phyloP scores from a whole-genome alignment of 306 rosid species.

The Fragaria iinumae region DNA sequence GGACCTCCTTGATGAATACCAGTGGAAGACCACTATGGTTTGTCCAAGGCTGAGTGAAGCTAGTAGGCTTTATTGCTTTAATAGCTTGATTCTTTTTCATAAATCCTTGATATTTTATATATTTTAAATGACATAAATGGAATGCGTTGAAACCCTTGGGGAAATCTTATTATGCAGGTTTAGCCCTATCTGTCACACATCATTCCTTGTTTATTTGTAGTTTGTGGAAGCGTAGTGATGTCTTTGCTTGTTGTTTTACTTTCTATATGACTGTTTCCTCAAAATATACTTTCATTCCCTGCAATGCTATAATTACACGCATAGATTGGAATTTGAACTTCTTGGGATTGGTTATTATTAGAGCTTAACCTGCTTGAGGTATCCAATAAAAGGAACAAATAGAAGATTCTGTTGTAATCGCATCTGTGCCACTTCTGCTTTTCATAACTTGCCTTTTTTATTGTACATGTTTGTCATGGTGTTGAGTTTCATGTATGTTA shows the following conservation, averaged over 20 bases:
- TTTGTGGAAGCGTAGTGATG: neutral
- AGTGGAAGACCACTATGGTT: neutral
- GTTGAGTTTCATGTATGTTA: conserved; percentile 5
- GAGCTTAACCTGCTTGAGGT: neutral
- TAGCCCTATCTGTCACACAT: neutral
- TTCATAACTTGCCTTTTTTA: neutral
- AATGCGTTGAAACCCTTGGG: neutral
- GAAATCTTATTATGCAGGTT: neutral
- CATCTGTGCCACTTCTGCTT: neutral
- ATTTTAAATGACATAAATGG: neutral
- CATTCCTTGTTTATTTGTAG: neutral
- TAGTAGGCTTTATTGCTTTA: neutral
- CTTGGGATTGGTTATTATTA: neutral
- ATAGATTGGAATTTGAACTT: neutral
- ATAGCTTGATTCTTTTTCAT: neutral
- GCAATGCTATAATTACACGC: neutral
- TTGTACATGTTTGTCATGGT: neutral
- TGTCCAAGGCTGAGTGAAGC: neutral
- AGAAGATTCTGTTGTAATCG: neutral
- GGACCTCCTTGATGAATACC: neutral
- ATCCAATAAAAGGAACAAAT: neutral
- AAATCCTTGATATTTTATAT: neutral
- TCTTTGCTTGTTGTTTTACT: neutral
- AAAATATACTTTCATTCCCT: neutral
- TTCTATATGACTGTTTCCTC: neutral